Base-by-base conservation (phyloP, 345 rosid genomes). In the Lenwebbia sp. region DNA sequence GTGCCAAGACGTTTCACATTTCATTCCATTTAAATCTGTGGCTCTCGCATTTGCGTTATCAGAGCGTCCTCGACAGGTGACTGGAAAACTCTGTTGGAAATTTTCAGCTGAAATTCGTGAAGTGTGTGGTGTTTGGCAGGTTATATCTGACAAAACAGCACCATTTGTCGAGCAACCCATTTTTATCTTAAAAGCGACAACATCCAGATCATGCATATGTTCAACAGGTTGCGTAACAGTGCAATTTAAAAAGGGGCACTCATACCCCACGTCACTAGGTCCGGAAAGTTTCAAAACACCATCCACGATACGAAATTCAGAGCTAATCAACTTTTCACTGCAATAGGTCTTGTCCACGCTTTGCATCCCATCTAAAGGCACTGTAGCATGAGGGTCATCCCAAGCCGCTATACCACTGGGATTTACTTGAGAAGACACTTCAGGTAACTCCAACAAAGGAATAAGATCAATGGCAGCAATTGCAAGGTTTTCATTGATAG, bases 401-500 rank as follows among this genome's bases (percentile, higher is more conserved):
- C 83, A 41, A 82, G 56, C 52, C 56, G 3, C 30, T 47, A 30
- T 62, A 22, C 22, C 40, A 7, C 40, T n/a, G 30, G 25, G 37
- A 82, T 40, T n/a, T 50, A 58, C 90, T 83, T 82, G 88, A 85
- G 75, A 44, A 58, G 75, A 62, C 74, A 84, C 15, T 84, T 84
- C 76, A 17, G 85, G 49, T 44, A 56, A 84, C 53, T 84, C 70
- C 85, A 56, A 54, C 85, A 47, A 7, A 40, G 53, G 37, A 23
- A 84, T 57, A 49, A 84, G 62, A 22, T 62, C 83, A 54, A 23
- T 55, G 52, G 49, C 22, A 40, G 83, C 84, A 78, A 87, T 74
- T 13, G 41, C 85, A 54, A 90, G 84, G 85, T 91, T 92, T 83
- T 94, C 94, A 82, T 51, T 60, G 84, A 95, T 91, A 60, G 92